These are phyloP conservation scores for Bodo saltans DNA, from an alignment of 78 protist species.

Conservation along the genomic window DNA sequence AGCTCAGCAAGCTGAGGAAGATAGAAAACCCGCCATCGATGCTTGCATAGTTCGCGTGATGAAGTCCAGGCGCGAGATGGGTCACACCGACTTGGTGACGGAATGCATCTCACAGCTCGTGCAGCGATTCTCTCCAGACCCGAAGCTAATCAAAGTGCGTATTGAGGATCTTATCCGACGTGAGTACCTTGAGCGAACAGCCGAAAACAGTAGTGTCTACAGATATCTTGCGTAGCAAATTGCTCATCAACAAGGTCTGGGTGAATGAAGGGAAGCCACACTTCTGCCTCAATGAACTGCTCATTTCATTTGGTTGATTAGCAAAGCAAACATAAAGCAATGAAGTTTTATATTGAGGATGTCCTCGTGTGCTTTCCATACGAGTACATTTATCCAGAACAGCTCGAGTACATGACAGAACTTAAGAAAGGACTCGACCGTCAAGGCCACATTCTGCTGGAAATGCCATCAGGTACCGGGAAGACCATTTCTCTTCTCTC, in stretches of 20 bases:
- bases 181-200: constrained; percentile 88
- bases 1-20: constrained; percentile 65
- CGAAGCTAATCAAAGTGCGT: constrained; percentile 69
- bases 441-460: constrained; percentile 79
- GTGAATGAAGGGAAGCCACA: no score
- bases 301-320: background rate
- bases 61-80: constrained; percentile 82
- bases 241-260: background rate
- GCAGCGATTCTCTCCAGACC: constrained; percentile 64
- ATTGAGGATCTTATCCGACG: constrained; percentile 89
- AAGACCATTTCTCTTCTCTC: constrained; percentile 92
- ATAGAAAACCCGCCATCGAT: constrained; percentile 76
- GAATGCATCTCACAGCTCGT: constrained; percentile 72
- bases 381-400: constrained; percentile 93
- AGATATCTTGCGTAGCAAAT: constrained; percentile 68
- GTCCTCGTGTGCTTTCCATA: constrained; percentile 91
- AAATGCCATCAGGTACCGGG: constrained; percentile 99
- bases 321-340: background rate
- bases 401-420: constrained; percentile 87
- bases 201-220: constrained; percentile 62
- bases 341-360: constrained; percentile 77
- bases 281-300: background rate
- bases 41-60: constrained; percentile 92
- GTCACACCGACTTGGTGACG: background rate
- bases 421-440: constrained; percentile 81